Evolutionary conservation across 2,329 filamentous ascomycete species (phyloP).

Genomic region (Zelopaecilomyces penicillatus): DNA sequence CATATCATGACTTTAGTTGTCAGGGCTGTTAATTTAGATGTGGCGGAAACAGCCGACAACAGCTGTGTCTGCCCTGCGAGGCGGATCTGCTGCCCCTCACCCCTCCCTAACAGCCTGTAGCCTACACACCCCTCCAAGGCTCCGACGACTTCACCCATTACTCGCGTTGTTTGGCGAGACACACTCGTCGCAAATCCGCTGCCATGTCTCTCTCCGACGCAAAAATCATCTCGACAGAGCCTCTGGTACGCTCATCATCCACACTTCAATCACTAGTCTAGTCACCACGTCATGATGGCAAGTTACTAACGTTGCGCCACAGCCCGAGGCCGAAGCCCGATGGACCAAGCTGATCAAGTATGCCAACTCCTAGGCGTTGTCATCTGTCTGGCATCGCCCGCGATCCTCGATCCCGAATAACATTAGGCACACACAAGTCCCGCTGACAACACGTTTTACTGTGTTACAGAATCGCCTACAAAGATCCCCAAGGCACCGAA

Average conservation of each 20-base stretch:
- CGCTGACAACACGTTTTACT: slow-evolving; percentile 2
- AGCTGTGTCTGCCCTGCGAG: no score
- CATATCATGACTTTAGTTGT: no score
- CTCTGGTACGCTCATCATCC: slow-evolving; percentile 29
- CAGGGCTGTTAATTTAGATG: no score
- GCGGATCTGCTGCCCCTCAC: no score
- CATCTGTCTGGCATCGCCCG: background rate
- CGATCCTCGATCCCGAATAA: slow-evolving; percentile 4
- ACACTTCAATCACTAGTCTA: background rate
- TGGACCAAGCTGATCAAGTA: slow-evolving; percentile 55
- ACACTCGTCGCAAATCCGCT: no score
- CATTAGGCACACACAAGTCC: slow-evolving; percentile 1
- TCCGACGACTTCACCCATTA: background rate
- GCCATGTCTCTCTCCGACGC: slow-evolving; percentile 34
- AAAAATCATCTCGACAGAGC: slow-evolving; percentile 35
- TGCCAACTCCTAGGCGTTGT: slow-evolving; percentile 1
- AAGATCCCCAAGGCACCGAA: slow-evolving; percentile 49
- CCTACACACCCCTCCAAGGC: no score
- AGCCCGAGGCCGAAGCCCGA: slow-evolving; percentile 45
- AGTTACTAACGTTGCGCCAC: background rate
- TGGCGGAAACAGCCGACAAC: no score
- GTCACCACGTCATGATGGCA: background rate
- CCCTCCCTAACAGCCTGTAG: no score
- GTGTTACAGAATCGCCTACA: slow-evolving; percentile 48
- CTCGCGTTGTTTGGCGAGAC: slow-evolving; percentile 1